A percentile compares a stretch with the other conserved stretches of the same genome.
These are phyloP conservation scores for Pichia insulana DNA, from an alignment of 805 yeast genomes.

Conservation along the genomic window DNA sequence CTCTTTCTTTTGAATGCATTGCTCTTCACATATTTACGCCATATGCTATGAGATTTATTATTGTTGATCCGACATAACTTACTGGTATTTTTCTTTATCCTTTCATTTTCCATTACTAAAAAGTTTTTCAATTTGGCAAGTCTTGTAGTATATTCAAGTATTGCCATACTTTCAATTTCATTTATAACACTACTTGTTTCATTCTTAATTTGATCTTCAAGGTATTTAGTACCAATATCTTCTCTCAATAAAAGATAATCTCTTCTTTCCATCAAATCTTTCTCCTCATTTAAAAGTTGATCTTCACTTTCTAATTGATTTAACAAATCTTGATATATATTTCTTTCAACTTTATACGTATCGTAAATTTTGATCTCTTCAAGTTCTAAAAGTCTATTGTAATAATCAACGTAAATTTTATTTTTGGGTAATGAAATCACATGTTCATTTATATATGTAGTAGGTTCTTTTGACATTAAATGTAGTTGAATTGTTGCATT, in stretches of 20 bases:
- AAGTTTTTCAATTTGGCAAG: constrained; percentile 27
- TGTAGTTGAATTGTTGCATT: constrained; percentile 15
- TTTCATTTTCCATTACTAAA: constrained; percentile 13
- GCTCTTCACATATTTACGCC: constrained; percentile 6
- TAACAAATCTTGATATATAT: constrained; percentile 9
- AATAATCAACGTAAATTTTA: constrained; percentile 6
- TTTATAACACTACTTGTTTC: constrained; percentile 20
- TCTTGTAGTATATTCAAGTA: constrained; percentile 21
- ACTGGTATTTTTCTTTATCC: constrained; percentile 23
- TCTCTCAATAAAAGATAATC: constrained; percentile 27
- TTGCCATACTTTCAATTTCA: constrained; percentile 22
- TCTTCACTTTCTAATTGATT: constrained; percentile 5
- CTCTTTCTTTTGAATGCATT: background rate
- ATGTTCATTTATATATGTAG: background rate
- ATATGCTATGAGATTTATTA: constrained; percentile 5
- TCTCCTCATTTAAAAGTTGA: constrained; percentile 14
- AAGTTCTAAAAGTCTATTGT: constrained; percentile 4
- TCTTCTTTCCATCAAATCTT: constrained; percentile 27
- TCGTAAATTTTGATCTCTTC: background rate
- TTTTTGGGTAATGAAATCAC: background rate
- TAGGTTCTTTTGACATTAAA: constrained; percentile 12
- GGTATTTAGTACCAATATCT: constrained; percentile 19
- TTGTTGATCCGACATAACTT: constrained; percentile 10
- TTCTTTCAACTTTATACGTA: constrained; percentile 9
- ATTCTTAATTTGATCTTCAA: constrained; percentile 19